Evolutionary conservation across 257 asterid species (phyloP), one percentile per base, ranked within the genome.

Genomic region (Nicotiana attenuata): DNA sequence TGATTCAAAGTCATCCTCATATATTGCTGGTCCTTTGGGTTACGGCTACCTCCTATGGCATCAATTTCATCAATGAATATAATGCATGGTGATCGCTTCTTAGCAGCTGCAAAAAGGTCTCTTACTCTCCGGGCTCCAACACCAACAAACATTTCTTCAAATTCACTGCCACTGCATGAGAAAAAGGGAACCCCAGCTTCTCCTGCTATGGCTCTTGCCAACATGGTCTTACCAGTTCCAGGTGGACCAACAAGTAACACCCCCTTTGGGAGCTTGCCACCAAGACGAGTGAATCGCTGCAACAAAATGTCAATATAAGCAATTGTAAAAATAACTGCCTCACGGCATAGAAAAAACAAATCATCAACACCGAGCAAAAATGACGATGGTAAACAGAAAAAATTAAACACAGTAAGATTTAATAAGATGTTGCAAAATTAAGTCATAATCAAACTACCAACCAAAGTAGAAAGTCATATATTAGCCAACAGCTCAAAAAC

Each of bases 141-240:
- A 84, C 99, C 99, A 60, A 96, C 98, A 90, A 92, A 93, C 99
- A 94, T 92, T 86, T 96, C 99, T 82, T 96, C 99, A 76, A 96
- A 96, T 82, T 96, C 98, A 90, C 98, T 96, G 65, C 99, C 99
- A 78, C 99, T 96, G 90, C 98, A 92, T 31, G 97, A 94, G 79
- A 92, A 96, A 78, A 96, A 96, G 2, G 99, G 99, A 69, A 96
- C 99, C 19, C 98, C 92, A 73, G 99, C 99, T 90, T 96, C 99
- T 82, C 99, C 99, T 22, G 99, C 97, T 84, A 96, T 94, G 41
- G 99, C 98, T 87, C 98, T 92, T 83, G 99, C 99, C 87, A 96
- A 83, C 99, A 96, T 96, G 29, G 98, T 96, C 92, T 96, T 96
- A 66, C 99, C 99, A 20, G 97, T 96, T 38, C 98, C 99, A 65